phyloP scores from a whole-genome alignment of 2,329 filamentous ascomycete species.

The Verticillium alfalfae region DNA sequence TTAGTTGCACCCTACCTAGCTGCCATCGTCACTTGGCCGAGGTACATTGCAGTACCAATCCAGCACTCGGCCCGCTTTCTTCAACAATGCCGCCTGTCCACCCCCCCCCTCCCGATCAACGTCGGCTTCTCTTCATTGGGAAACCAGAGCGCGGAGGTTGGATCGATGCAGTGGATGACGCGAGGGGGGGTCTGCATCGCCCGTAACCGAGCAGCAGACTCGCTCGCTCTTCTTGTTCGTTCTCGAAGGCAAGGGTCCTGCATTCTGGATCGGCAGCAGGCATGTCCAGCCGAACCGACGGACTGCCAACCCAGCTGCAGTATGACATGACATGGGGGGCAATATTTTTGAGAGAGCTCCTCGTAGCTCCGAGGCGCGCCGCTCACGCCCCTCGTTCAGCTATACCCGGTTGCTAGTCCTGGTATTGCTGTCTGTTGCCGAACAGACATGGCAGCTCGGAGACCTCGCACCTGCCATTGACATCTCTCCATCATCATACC shows the following conservation, averaged over 20 bases:
- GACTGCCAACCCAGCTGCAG: neutral
- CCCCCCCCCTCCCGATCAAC: neutral
- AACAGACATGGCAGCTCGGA: neutral
- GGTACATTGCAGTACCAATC: neutral
- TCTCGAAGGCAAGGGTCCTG: neutral
- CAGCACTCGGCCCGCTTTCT: neutral
- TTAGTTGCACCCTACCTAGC: no score
- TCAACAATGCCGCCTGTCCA: neutral
- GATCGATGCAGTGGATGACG: neutral
- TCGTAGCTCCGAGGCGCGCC: neutral
- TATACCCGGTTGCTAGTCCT: neutral
- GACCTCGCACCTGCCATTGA: neutral
- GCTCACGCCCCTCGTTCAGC: neutral
- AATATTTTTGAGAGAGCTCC: neutral
- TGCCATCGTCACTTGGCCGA: neutral
- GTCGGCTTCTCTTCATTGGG: neutral
- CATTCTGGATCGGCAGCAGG: neutral
- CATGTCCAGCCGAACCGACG: neutral
- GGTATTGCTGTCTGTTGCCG: no score
- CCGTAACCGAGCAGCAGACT: neutral
- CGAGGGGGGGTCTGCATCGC: neutral
- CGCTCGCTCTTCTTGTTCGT: neutral
- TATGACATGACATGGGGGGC: neutral
- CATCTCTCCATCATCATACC: neutral
- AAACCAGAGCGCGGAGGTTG: neutral